Percentiles rank a stretch among this genome's conserved stretches.
These are phyloP conservation scores for Gymnopilus junonius DNA, from an alignment of 768 basidiomycete species.

Conservation along the genomic window DNA sequence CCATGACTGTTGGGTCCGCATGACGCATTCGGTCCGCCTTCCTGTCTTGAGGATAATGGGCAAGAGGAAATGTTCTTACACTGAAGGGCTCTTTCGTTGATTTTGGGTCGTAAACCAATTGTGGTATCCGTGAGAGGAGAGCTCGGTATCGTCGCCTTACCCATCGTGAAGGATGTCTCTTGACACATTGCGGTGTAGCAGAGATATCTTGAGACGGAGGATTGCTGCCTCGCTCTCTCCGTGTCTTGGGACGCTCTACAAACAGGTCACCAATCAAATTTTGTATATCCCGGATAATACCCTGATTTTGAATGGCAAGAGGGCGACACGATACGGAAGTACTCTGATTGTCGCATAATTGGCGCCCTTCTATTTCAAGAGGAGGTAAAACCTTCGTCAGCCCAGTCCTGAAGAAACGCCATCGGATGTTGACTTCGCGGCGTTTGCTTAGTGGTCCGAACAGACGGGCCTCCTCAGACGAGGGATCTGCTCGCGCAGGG, in stretches of 20 bases:
- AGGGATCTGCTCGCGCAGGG: conserved; percentile 58
- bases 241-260: conserved; percentile 30
- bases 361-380: conserved; percentile 37
- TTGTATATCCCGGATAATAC: conserved; percentile 50
- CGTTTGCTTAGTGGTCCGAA: conserved; percentile 75
- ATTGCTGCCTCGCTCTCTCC: conserved; percentile 33
- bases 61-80: conserved; percentile 36
- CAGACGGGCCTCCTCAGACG: conserved; percentile 59
- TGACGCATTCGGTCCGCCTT: conserved; percentile 30
- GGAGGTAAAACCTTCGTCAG: conserved; percentile 63
- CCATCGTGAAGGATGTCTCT: conserved; percentile 48
- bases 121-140: conserved; percentile 64
- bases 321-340: conserved; percentile 1
- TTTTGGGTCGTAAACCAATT: conserved; percentile 43
- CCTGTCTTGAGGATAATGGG: conserved; percentile 28
- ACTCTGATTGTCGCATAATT: background rate
- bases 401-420: conserved; percentile 64
- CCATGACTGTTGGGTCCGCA: conserved; percentile 32
- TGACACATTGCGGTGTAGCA: background rate
- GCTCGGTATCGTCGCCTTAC: conserved; percentile 58
- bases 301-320: conserved; percentile 45
- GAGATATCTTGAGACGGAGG: background rate
- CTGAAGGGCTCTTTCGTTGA: conserved; percentile 23
- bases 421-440: conserved; percentile 72
- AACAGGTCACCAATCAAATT: conserved; percentile 42